Evolutionary conservation across 139 green algal genomes (phyloP).

Genomic region (Nannochloris sp.): DNA sequence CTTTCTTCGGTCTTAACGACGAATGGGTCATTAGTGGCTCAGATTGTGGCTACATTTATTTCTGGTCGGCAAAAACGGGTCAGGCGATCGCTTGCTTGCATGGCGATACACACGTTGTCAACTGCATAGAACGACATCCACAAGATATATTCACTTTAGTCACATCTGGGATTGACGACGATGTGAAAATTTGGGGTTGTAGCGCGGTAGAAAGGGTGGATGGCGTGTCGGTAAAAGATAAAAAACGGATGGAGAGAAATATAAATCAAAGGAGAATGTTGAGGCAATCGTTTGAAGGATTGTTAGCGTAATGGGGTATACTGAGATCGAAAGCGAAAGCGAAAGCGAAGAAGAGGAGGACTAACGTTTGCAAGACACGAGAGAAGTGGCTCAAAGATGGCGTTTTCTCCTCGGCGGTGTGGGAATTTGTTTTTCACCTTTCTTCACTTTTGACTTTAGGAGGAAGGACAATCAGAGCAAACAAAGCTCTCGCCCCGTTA

Average conservation of each 20-base stretch:
- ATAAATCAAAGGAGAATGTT: background rate
- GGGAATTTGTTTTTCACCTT: too few species aligned
- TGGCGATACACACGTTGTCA: slow-evolving; percentile 35
- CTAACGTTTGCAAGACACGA: background rate
- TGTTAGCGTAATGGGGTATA: background rate
- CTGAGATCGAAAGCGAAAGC: background rate
- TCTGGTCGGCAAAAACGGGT: slow-evolving; percentile 33
- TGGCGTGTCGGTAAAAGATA: background rate
- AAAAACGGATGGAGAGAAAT: background rate
- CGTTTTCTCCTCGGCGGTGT: too few species aligned
- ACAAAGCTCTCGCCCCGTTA: too few species aligned
- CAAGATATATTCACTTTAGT: slow-evolving; percentile 29
- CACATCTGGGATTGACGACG: slow-evolving; percentile 36
- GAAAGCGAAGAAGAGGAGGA: background rate
- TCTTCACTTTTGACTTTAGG: too few species aligned
- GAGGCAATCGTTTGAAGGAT: background rate
- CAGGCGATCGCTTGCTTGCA: background rate
- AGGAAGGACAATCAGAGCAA: too few species aligned
- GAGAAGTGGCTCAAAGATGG: too few species aligned
- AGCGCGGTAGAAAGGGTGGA: slow-evolving; percentile 9
- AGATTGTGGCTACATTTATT: slow-evolving; percentile 60
- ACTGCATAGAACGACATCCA: slow-evolving; percentile 50
- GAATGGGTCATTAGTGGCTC: slow-evolving; percentile 50
- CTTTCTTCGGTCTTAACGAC: slow-evolving; percentile 28
- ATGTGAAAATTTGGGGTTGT: slow-evolving; percentile 35